Evolutionary conservation across 768 basidiomycete genomes (phyloP).

Genomic region (Guyanaporus albipodus): DNA sequence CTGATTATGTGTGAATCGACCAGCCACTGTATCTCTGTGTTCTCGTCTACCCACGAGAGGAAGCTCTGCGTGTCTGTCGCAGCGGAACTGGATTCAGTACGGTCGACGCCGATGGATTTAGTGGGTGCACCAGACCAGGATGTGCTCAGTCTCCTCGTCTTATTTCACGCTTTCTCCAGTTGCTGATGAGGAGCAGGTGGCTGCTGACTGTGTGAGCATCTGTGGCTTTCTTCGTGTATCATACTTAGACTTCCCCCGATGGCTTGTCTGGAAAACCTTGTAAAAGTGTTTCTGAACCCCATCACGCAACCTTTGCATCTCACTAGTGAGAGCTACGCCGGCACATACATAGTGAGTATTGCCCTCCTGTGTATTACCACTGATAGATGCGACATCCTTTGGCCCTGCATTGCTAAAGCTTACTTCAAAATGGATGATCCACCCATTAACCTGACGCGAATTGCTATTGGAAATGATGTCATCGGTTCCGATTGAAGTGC

Average conservation of each 20-base stretch:
- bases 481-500: conserved; percentile 50
- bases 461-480: conserved; percentile 66
- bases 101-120: conserved; percentile 53
- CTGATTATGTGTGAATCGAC: not conserved
- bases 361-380: conserved; percentile 28
- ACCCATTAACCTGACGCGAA: conserved; percentile 62
- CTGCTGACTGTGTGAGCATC: conserved; percentile 38
- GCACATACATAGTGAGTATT: conserved; percentile 55
- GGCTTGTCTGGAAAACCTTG: conserved; percentile 65
- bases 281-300: conserved; percentile 67
- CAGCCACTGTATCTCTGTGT: not conserved
- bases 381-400: conserved; percentile 18
- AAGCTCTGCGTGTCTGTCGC: not conserved
- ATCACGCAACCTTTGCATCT: conserved; percentile 61
- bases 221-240: not conserved
- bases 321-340: conserved; percentile 75
- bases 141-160: not conserved
- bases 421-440: conserved; percentile 59
- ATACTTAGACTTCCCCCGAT: conserved; percentile 39
- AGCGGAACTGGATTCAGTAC: conserved; percentile 42
- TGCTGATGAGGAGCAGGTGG: conserved; percentile 60
- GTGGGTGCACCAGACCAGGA: conserved; percentile 30
- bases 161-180: conserved; percentile 31
- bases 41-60: not conserved
- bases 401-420: conserved; percentile 74